Conservation (phyloP, 1,139 yeast species). For the Starmera stellimalicola region DNA sequence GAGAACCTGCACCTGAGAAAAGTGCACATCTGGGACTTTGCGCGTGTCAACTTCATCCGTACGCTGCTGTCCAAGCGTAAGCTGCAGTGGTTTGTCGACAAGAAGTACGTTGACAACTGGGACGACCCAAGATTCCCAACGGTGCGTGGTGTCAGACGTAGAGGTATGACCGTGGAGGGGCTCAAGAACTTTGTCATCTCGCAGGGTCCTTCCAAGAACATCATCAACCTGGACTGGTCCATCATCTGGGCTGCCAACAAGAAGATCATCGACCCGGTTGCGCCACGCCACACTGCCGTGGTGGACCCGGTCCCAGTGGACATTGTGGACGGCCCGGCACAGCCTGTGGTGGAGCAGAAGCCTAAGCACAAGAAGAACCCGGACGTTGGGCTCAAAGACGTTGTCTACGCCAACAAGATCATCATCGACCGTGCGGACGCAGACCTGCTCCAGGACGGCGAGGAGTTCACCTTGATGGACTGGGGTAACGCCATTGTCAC, state of each 20-base stretch:
- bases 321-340: constrained; percentile 62
- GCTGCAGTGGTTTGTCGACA: constrained; percentile 97
- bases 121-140: constrained; percentile 99
- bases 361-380: constrained; percentile 96
- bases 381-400: constrained; percentile 78
- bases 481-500: constrained; percentile 94
- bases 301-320: constrained; percentile 57
- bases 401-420: constrained; percentile 53
- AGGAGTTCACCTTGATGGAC: constrained; percentile 95
- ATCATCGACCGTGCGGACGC: constrained; percentile 91
- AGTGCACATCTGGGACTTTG: constrained; percentile 96
- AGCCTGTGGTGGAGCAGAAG: constrained; percentile 55
- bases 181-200: constrained; percentile 83
- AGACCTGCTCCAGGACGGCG: constrained; percentile 54
- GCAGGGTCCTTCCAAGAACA: constrained; percentile 96
- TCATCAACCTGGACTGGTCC: constrained; percentile 93
- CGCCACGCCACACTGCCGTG: constrained; percentile 90
- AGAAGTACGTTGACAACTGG: constrained; percentile 80
- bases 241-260: constrained; percentile 96
- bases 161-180: constrained; percentile 99
- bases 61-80: constrained; percentile 93
- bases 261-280: constrained; percentile 90
- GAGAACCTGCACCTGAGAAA: constrained; percentile 72
- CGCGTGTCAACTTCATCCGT: constrained; percentile 91
- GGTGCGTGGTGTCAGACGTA: constrained; percentile 95